Conservation (phyloP, 202 grass and related monocot genomes). For the Dendrocalamus latiflorus region DNA sequence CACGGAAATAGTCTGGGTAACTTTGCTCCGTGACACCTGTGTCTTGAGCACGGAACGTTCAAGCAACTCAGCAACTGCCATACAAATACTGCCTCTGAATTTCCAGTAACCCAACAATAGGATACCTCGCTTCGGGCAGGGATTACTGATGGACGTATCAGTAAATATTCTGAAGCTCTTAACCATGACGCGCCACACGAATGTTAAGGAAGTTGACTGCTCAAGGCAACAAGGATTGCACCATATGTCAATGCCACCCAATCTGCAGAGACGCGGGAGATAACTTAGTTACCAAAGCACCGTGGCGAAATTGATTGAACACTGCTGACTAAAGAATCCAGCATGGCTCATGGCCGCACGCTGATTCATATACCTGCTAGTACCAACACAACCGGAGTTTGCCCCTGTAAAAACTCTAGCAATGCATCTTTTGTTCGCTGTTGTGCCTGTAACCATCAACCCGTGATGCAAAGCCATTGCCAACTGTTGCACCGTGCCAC, state of each 20-base stretch:
- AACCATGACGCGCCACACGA: neutral
- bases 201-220: neutral
- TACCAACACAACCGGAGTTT: neutral
- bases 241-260: conserved; percentile 27
- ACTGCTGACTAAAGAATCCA: neutral
- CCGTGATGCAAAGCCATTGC: neutral
- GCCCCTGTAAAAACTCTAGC: neutral
- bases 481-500: neutral
- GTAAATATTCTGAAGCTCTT: neutral
- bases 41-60: neutral
- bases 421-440: neutral
- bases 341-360: neutral
- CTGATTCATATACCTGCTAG: neutral
- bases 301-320: too few species aligned
- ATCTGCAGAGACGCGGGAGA: conserved; percentile 14
- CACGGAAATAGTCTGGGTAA: neutral
- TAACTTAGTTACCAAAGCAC: neutral
- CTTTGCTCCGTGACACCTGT: neutral
- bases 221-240: neutral
- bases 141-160: neutral
- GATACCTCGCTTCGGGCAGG: neutral
- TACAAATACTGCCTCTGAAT: neutral
- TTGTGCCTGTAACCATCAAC: neutral
- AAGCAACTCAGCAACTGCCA: neutral
- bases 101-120: neutral